These are phyloP conservation scores for Coemansia sp. DNA, from an alignment of 192 early-diverging fungal genomes.

Conservation along the genomic window DNA sequence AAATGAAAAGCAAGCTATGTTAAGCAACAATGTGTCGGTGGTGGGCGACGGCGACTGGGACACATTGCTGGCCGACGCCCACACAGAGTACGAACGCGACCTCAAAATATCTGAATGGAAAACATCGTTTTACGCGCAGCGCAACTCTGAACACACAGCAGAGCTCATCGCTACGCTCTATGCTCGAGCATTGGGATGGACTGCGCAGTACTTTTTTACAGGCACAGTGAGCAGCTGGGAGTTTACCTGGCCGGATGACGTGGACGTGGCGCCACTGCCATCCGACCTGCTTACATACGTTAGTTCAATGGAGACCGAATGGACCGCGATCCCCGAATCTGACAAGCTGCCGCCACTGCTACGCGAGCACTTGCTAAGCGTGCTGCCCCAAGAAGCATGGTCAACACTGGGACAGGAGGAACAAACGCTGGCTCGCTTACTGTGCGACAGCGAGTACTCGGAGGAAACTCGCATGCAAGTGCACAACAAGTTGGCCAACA, in stretches of 20 bases:
- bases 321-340: conserved; percentile 11
- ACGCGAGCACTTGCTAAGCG: conserved; percentile 37
- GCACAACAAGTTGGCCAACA: not conserved
- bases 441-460: conserved; percentile 16
- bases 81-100: conserved; percentile 17
- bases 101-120: conserved; percentile 22
- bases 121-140: conserved; percentile 15
- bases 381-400: conserved; percentile 32
- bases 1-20: not conserved
- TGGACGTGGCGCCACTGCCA: conserved; percentile 22
- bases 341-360: conserved; percentile 18
- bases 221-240: conserved; percentile 36
- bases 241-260: conserved; percentile 34
- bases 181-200: conserved; percentile 36
- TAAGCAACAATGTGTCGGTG: conserved; percentile 8
- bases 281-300: conserved; percentile 27
- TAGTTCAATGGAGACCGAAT: not conserved
- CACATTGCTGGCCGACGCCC: conserved; percentile 23
- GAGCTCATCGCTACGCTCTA: conserved; percentile 17
- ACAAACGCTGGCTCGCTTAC: conserved; percentile 7
- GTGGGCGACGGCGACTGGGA: conserved; percentile 31
- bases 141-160: not conserved
- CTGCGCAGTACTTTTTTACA: conserved; percentile 32
- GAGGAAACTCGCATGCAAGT: conserved; percentile 12
- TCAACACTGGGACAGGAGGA: conserved; percentile 1